Evolutionary conservation across 306 rosid species (phyloP), one percentile per base, ranked within the genome.

Genomic region (Myrica gale): DNA sequence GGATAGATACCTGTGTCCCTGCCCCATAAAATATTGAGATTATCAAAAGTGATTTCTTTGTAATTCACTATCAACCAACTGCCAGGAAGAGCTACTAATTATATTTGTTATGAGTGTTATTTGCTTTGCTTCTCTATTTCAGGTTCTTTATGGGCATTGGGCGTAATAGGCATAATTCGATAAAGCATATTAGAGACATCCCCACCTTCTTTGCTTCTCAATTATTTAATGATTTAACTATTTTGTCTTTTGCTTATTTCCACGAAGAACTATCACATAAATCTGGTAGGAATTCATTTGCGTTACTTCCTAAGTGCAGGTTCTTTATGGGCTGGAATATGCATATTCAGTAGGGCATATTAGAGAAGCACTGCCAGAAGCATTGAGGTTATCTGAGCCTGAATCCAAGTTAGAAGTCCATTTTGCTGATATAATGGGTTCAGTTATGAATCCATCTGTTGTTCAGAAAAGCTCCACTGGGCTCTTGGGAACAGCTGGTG

Each of bases 301-400:
- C 55, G 70, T 68, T 71, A 75, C 55, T 63, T 77, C 56, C 42
- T 32, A 56, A 82, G 9, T 82, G 79, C 79, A 93, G 98, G 96
- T 94, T 48, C 98, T 94, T 71, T 94, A 72, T 78, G 97, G 96
- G 74, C 71, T 90, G 84, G 97, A 94, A 77, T 94, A 91, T 73
- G 84, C 88, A 19, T 88, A 88, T 82, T 78, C 88, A 41, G 78
- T 89, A 26, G 61, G 51, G 61, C 82, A 80, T 45, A 80, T 94
- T 48, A 90, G 77, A 86, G 74, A 86, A 79, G 72, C 74, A 72
- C 68, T 88, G 58, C 47, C 51, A 48, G 89, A 89, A 74, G 75
- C 80, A 68, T 83, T 70, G 61, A 56, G 44, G 11, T 79, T 76
- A 46, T 68, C 83, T 39, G 53, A 48, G 45, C 71, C 79, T 55